Conservation (phyloP, 306 rosid species). For the Arachis hypogaea region DNA sequence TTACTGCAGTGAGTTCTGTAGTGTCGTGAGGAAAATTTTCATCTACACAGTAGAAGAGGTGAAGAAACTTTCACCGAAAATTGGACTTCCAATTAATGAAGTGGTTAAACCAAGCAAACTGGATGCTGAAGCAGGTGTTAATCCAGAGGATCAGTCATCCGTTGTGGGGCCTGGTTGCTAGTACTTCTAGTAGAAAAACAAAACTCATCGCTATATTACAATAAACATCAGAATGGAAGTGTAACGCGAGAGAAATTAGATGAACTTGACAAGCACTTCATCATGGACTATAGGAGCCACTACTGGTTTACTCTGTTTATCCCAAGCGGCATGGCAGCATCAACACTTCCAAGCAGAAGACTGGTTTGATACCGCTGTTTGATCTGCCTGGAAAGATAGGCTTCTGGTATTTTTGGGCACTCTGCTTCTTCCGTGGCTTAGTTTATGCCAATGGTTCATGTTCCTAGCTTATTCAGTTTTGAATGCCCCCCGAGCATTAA, state of each 20-base stretch:
- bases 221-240: conserved; percentile 39
- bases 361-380: conserved; percentile 41
- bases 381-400: conserved; percentile 40
- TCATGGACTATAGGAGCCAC: conserved; percentile 32
- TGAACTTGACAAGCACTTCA: conserved; percentile 38
- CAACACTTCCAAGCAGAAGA: neutral
- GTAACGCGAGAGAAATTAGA: conserved; percentile 33
- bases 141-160: conserved; percentile 78
- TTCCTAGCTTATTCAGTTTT: conserved; percentile 53
- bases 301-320: conserved; percentile 20
- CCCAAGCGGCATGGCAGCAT: conserved; percentile 34
- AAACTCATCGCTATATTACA: conserved; percentile 33
- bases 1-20: conserved; percentile 87
- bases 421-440: conserved; percentile 38
- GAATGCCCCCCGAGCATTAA: conserved; percentile 45
- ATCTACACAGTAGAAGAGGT: conserved; percentile 91
- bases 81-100: conserved; percentile 55
- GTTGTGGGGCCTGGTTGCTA: conserved; percentile 73
- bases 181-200: conserved; percentile 27
- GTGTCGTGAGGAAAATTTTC: conserved; percentile 88
- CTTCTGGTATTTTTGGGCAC: conserved; percentile 48
- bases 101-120: conserved; percentile 58
- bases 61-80: conserved; percentile 89
- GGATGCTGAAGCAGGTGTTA: conserved; percentile 67
- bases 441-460: conserved; percentile 47